phyloP scores from a whole-genome alignment of 1,284 basidiomycete genomes.

The Inonotus hispidus region DNA sequence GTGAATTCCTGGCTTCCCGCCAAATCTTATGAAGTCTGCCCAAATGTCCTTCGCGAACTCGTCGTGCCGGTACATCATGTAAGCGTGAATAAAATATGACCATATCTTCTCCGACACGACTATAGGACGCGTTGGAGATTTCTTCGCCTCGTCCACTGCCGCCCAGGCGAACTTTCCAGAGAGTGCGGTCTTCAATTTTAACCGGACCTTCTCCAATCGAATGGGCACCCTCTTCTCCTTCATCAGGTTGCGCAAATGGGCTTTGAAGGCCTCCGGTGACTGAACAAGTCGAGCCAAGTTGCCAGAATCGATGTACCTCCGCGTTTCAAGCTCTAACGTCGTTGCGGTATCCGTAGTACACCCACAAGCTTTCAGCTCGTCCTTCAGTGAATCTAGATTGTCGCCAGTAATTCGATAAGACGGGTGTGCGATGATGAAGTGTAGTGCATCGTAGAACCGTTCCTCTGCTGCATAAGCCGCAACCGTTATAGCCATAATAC shows the following conservation, averaged over 20 bases:
- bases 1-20: constrained; percentile 41
- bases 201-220: constrained; percentile 44
- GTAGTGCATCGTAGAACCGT: constrained; percentile 49
- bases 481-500: constrained; percentile 45
- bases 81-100: constrained; percentile 57
- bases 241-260: constrained; percentile 42
- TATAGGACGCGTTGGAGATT: constrained; percentile 36
- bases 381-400: constrained; percentile 34
- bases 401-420: constrained; percentile 32
- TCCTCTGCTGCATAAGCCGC: constrained; percentile 55
- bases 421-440: constrained; percentile 12
- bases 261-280: constrained; percentile 43
- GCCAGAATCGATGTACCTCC: constrained; percentile 42
- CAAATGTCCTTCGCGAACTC: constrained; percentile 57
- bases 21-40: constrained; percentile 52
- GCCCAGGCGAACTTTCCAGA: constrained; percentile 41
- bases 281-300: constrained; percentile 45
- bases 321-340: constrained; percentile 29
- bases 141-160: constrained; percentile 33
- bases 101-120: constrained; percentile 52
- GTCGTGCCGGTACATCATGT: constrained; percentile 44
- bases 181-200: constrained; percentile 44
- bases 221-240: constrained; percentile 19
- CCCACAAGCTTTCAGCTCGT: constrained; percentile 30
- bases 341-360: constrained; percentile 23